phyloP scores from a whole-genome alignment of 2,329 filamentous ascomycete genomes.

The Tolypocladium ovalisporum region DNA sequence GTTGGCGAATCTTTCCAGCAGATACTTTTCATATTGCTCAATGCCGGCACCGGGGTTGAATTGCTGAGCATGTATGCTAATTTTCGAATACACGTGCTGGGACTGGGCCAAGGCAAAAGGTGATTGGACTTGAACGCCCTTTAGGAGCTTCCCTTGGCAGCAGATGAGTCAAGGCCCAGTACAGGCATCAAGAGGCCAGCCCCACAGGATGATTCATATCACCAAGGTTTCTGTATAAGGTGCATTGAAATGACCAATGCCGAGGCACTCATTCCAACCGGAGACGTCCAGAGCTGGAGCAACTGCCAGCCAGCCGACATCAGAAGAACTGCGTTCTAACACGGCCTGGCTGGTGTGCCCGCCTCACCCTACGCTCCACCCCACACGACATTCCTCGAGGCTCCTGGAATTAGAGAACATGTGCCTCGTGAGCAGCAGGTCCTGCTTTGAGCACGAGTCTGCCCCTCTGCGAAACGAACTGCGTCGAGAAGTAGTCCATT shows the following conservation, averaged over 20 bases:
- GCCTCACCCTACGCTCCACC: no score
- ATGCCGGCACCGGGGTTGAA: no score
- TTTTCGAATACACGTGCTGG: background rate
- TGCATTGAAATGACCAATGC: background rate
- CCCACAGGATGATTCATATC: background rate
- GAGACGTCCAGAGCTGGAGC: slow-evolving; percentile 3
- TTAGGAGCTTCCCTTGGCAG: background rate
- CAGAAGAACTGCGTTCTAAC: background rate
- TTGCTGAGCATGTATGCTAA: no score
- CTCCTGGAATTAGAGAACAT: no score
- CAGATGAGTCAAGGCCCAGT: background rate
- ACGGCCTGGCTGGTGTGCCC: no score
- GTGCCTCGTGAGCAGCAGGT: background rate
- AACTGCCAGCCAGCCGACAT: background rate
- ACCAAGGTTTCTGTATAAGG: background rate
- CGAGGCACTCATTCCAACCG: background rate
- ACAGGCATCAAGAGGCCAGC: background rate
- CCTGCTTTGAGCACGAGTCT: background rate
- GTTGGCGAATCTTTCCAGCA: background rate
- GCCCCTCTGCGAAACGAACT: background rate
- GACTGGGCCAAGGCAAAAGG: background rate
- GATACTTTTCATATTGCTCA: no score
- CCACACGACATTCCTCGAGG: no score
- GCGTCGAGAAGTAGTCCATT: no score
- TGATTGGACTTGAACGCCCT: background rate